phyloP scores from a whole-genome alignment of 345 rosid species.

The Populus simonii region DNA sequence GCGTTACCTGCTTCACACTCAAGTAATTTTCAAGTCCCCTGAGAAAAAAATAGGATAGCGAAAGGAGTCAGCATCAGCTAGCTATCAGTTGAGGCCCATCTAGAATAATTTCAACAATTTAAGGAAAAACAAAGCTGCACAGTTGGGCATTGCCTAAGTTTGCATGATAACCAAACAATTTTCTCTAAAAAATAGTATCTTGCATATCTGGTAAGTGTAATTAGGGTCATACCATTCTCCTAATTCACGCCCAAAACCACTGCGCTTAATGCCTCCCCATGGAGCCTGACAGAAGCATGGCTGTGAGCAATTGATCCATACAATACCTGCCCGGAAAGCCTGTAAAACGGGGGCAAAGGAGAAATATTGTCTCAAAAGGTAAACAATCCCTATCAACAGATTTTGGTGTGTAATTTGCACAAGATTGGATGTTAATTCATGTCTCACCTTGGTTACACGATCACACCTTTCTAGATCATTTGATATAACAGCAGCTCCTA shows the following conservation, averaged over 20 bases:
- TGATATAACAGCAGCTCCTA: conserved; percentile 88
- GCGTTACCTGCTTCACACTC: conserved; percentile 91
- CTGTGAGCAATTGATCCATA: conserved; percentile 98
- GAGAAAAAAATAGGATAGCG: not conserved
- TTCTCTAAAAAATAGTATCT: not conserved
- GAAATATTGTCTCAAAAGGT: conserved; percentile 5
- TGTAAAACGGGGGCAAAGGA: conserved; percentile 24
- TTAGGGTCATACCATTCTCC: conserved; percentile 73
- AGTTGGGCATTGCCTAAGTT: not conserved
- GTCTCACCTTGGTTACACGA: conserved; percentile 80
- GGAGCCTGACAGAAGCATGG: conserved; percentile 97
- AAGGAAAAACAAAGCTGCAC: not conserved
- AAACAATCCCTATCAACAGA: not conserved
- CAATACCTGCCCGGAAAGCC: conserved; percentile 78
- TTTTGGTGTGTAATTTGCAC: not conserved
- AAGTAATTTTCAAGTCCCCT: conserved; percentile 96
- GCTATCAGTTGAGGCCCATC: not conserved
- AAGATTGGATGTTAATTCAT: conserved; percentile 1
- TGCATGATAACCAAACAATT: not conserved
- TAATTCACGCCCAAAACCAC: conserved; percentile 97
- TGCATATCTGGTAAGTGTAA: not conserved
- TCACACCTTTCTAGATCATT: conserved; percentile 89
- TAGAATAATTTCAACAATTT: not conserved
- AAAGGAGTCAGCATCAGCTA: not conserved
- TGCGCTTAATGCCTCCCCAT: conserved; percentile 97